Evolutionary conservation across 495 filamentous ascomycete genomes (phyloP), one percentile per base, ranked within the genome.

Genomic region (Evansstolkia leycettana): DNA sequence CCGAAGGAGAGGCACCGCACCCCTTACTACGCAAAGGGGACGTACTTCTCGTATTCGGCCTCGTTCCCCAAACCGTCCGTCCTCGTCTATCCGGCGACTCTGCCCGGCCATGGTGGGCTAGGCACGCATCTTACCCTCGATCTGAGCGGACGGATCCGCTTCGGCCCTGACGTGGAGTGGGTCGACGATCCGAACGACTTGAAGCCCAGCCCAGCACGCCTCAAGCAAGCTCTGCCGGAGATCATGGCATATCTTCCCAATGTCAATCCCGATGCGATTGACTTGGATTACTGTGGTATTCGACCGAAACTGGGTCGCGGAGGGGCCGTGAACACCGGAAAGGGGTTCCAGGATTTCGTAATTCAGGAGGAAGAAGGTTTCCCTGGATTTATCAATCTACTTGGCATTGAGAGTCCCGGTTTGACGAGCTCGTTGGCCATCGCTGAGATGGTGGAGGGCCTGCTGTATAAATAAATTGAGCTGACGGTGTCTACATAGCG

Each of bases 161-260:
- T 98, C 51, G 90, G 90, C 0, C 90, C 90, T 0, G 90, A 98
- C 48, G 84, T 95, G 9, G 87, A 96, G 54, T 96, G 92, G 90
- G 76, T 92, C 1, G 65, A 74, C 28, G 69, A 73, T 25, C 70
- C 80, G 0, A 56, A 45, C 17, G 75, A 80, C 43, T 58, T 75
- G 25, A 57, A 55, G 19, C 67, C 70, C 7, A 69, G 58, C n/a
- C 55, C 62, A 27, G 59, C 62, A n/a, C 62, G 82, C 2, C 57
- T 93, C 34, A 42, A 54, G n/a, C 62, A 72, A 34, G 86, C 89
- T 0, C 47, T 89, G 0, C 59, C 62, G 11, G 83, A 81, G 54
- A 93, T 98, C 33, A 58, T 69, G 47, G 65, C 70, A 7, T 98
- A 93, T 52, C 58, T 96, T 18, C 90, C 90, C 0, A 61, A 55